A percentile compares a stretch with the other conserved stretches of the same genome.
These are phyloP conservation scores for Schwanniomyces yamadae DNA, from an alignment of 805 yeast species.

Conservation along the genomic window DNA sequence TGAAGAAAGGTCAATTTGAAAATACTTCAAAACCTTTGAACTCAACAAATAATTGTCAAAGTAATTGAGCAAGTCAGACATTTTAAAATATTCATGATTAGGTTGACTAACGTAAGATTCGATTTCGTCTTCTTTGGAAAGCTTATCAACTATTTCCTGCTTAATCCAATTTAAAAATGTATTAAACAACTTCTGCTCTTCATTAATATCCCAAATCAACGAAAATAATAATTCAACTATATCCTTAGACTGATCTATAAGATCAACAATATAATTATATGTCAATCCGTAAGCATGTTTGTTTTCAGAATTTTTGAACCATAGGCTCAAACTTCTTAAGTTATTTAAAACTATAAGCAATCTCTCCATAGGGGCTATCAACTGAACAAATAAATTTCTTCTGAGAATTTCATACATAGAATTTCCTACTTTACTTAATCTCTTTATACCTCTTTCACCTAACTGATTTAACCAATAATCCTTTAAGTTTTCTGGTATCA, in stretches of 20 bases:
- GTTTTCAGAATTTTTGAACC: constrained; percentile 26
- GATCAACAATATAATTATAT: constrained; percentile 3
- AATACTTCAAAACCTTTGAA: constrained; percentile 18
- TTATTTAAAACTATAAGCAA: constrained; percentile 46
- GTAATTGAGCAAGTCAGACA: constrained; percentile 23
- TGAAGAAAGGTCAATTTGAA: constrained; percentile 14
- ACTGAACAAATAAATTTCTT: constrained; percentile 45
- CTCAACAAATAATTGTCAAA: constrained; percentile 21
- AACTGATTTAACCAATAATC: constrained; percentile 65
- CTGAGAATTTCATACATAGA: constrained; percentile 50
- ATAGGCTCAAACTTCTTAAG: constrained; percentile 39
- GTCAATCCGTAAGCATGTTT: constrained; percentile 10
- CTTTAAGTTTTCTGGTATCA: constrained; percentile 46
- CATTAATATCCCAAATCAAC: constrained; percentile 43
- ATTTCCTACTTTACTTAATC: constrained; percentile 53
- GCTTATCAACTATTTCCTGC: constrained; percentile 33
- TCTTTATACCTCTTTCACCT: constrained; percentile 63
- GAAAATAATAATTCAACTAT: constrained; percentile 34
- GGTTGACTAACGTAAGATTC: constrained; percentile 12
- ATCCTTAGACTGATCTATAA: constrained; percentile 14
- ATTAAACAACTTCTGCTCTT: constrained; percentile 46
- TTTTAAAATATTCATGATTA: constrained; percentile 11
- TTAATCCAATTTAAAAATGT: constrained; percentile 47
- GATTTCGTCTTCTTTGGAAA: constrained; percentile 38
- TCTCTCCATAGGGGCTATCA: constrained; percentile 58